Percentiles rank a stretch among this genome's conserved stretches.
Conservation (phyloP, 148 eudicot genomes). For the Rhododendron mucronatum region DNA sequence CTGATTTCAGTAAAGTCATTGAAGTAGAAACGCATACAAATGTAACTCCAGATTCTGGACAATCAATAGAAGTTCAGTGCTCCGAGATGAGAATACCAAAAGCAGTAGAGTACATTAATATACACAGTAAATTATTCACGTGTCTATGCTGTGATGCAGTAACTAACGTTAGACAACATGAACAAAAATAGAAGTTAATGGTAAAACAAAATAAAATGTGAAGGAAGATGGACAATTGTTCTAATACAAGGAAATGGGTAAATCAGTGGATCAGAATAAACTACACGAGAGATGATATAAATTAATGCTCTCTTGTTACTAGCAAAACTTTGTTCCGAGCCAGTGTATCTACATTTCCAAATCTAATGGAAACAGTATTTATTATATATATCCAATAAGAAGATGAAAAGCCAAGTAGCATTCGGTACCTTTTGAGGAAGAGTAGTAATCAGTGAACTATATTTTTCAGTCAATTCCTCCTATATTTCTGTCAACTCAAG, state of each 20-base stretch:
- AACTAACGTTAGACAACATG: neutral
- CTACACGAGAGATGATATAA: neutral
- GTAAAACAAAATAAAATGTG: neutral
- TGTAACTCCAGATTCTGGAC: neutral
- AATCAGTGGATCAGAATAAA: neutral
- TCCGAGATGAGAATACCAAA: neutral
- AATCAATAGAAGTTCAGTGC: neutral
- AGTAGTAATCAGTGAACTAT: neutral
- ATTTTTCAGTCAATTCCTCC: neutral
- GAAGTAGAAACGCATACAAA: neutral
- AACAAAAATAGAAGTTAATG: neutral
- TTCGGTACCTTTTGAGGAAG: neutral
- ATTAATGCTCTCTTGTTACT: neutral
- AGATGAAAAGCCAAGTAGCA: neutral
- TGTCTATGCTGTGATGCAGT: neutral
- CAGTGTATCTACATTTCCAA: neutral
- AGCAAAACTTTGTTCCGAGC: neutral
- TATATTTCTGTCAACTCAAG: neutral
- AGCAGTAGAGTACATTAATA: neutral
- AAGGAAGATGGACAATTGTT: neutral
- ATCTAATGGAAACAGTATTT: neutral
- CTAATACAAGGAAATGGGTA: neutral
- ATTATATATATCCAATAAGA: neutral
- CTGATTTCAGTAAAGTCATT: slow-evolving; percentile 35
- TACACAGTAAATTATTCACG: neutral